Conservation (phyloP, 192 early-diverging fungal species). For the Umbelopsis sp. region DNA sequence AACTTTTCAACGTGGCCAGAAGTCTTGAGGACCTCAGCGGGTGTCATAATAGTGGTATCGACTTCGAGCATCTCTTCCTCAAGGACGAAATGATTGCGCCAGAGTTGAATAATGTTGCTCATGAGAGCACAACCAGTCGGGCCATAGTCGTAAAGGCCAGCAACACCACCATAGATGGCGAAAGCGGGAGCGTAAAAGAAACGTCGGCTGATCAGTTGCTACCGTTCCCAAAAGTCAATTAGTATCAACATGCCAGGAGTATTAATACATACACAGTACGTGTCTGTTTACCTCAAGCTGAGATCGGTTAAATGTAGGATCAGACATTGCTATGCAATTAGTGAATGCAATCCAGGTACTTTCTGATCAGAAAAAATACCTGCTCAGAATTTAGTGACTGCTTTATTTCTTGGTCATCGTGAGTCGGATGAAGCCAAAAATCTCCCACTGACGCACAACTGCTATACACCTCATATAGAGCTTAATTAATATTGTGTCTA, state of each 20-base stretch:
- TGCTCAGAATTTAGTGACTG: too few relatives aligned
- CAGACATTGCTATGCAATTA: background rate
- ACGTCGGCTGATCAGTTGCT: conserved; percentile 78
- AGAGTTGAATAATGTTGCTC: conserved; percentile 85
- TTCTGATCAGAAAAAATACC: conserved; percentile 7
- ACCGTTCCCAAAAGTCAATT: background rate
- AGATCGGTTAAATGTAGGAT: conserved; percentile 11
- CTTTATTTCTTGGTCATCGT: too few relatives aligned
- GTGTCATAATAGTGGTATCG: conserved; percentile 98
- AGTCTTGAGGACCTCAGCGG: conserved; percentile 92
- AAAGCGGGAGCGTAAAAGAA: conserved; percentile 98
- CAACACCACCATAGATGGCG: conserved; percentile 94
- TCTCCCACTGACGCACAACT: background rate
- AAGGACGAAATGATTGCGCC: conserved; percentile 97
- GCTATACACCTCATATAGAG: background rate
- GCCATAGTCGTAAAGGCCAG: conserved; percentile 98
- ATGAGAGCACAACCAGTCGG: conserved; percentile 93
- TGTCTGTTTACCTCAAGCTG: conserved; percentile 13
- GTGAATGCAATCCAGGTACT: background rate
- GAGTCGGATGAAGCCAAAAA: too few relatives aligned
- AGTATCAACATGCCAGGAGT: background rate
- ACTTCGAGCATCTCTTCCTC: conserved; percentile 99
- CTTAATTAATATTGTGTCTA: background rate
- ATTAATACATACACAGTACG: too few relatives aligned
- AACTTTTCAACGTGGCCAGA: conserved; percentile 99